Evolutionary conservation across 2,329 filamentous ascomycete species (phyloP).

Genomic region (Colletotrichum siamense): DNA sequence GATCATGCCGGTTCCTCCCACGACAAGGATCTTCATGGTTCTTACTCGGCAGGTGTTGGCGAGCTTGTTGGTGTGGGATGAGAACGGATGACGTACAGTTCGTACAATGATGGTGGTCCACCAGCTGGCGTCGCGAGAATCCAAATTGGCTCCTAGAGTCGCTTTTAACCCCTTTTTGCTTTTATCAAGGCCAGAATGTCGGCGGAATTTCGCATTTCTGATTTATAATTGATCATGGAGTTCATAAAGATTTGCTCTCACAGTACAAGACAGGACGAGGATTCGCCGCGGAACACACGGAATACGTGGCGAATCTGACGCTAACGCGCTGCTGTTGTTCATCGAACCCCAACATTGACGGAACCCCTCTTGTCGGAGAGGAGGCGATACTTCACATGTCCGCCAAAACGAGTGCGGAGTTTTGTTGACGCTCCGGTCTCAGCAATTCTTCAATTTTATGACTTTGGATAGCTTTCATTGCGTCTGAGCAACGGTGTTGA

Average conservation of each 20-base stretch:
- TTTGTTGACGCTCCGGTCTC: rapidly evolving
- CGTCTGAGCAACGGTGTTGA: neutral
- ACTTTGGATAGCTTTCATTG: neutral
- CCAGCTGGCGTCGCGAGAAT: neutral
- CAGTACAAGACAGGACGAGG: neutral
- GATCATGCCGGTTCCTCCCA: constrained; percentile 9
- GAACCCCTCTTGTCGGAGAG: neutral
- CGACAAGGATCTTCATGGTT: neutral
- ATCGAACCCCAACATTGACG: neutral
- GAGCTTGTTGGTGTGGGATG: neutral
- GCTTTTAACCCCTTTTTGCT: neutral
- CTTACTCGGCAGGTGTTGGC: neutral
- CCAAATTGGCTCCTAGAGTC: neutral
- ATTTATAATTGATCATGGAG: neutral
- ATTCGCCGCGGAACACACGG: neutral
- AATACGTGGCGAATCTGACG: neutral
- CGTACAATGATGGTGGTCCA: neutral
- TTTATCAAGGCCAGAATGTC: rapidly evolving
- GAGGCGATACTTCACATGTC: neutral
- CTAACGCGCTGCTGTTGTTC: neutral
- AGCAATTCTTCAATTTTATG: neutral
- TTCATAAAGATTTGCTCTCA: neutral
- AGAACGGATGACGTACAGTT: rapidly evolving
- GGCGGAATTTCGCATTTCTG: neutral
- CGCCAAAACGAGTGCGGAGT: neutral